Base-by-base conservation (phyloP, 2,329 filamentous ascomycete genomes). In the Aspergillus unguis region DNA sequence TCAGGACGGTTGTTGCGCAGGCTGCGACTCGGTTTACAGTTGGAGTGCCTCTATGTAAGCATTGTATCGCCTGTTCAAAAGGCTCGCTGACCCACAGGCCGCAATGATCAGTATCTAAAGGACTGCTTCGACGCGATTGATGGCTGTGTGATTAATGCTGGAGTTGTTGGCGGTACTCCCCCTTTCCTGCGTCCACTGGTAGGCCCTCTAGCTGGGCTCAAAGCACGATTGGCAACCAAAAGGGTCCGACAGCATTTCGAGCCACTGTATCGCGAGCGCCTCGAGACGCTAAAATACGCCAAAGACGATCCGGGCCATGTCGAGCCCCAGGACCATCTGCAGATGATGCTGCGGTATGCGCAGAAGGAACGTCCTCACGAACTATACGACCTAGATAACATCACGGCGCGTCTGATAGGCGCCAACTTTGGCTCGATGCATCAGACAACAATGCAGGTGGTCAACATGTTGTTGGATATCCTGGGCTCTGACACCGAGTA, bases 271-370 rank as follows among this genome's bases (percentile, higher is more conserved):
- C 54, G 60, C 27, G 52, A 44, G 25, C 56, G 62, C 2, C 50
- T 65, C 27, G 58, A 64, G 23, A 55, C 67, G 41, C 47, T 53
- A 10, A 29, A 45, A 9, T 5, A 37, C 27, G 10, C 26, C 3
- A 25, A n/a, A 10, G 46, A 49, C 6, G 35, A 50, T 9, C 33
- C 44, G 17, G 17, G 17, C 17, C 17, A 17, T 17, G 17, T 17
- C 17, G 33, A 54, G 38, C 71, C 72, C 0, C 62, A 68, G 8
- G 75, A 78, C 36, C 66, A 70, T 17, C 43, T 77, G 2, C 75
- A 77, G 55, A 70, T 73, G 61, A 75, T 77, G 69, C 53, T 77
- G 3, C 64, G 65, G 4, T 75, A 64, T 43, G 76, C 69, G 1
- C 50, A 66, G 17, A 66, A 65, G n/a, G 63, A 77, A 42, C 67